Base-by-base conservation (phyloP, 2,329 filamentous ascomycete species). In the Aspergillus novofumigatus region DNA sequence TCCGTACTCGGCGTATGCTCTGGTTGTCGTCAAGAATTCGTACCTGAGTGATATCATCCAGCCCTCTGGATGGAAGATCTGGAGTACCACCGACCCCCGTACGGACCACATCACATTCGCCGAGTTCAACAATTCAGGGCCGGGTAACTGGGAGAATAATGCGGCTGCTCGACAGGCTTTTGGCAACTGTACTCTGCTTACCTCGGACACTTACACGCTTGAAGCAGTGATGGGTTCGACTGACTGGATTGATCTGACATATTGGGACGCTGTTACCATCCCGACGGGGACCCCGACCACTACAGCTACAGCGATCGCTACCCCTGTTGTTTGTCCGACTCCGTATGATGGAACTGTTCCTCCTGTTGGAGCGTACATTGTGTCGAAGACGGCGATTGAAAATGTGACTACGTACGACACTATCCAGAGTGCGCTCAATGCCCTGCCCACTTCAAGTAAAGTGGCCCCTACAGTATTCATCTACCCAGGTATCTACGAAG, bases 221-320 rank as follows among this genome's bases (percentile, higher is more conserved):
- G 57, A 64, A 2, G 62, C 63, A 21, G 69, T 72, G 0, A 75
- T 75, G 71, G 71, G 71, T 47, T 69, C 67, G 1, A 73, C 69
- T 14, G 64, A 67, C 2, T 75, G 73, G 72, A 75, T 75, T 35
- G 73, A 75, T 55, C 67, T 69, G 66, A 75, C 72, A 4, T 76
- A 74, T 59, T 77, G 67, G 67, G 65, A 70, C 53, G 69, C 68
- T 0, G 75, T 77, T 20, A 58, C 62, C 3, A 75, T 72, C 1
- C 74, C 74, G 6, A 59, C 60, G 1, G 58, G 57, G n/a, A 53
- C 65, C 5, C 50, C 58, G 1, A 58, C 62, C 1, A 63, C 62
- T 7, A 71, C 69, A n/a, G 65, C 62, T 5, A 69, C 68, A 2
- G 65, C 64, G 1, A 55, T 58, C 8, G 63, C 65, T 17, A 66